Conservation (phyloP, 164 flowering plant genomes). For the Vitis rotundifolia region DNA sequence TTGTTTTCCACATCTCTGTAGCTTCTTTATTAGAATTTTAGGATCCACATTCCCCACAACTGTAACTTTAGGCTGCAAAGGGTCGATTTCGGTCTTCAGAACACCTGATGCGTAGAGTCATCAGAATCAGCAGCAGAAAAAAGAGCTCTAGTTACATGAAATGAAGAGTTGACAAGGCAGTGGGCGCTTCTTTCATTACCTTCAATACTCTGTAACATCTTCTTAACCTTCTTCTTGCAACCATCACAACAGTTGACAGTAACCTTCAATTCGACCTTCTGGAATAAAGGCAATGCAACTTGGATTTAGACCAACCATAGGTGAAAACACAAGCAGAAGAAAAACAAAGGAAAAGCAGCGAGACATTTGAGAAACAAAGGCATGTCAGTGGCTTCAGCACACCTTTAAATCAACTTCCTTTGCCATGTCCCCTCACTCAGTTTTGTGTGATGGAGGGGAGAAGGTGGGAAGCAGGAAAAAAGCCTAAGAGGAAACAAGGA, state of each 20-base stretch:
- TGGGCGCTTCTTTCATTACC: slow-evolving; percentile 25
- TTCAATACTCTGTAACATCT: slow-evolving; percentile 43
- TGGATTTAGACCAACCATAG: background rate
- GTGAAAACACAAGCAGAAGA: background rate
- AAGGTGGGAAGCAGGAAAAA: background rate
- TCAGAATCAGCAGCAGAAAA: background rate
- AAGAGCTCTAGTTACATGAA: background rate
- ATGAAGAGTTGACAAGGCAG: background rate
- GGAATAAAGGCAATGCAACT: slow-evolving; percentile 20
- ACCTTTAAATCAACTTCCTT: slow-evolving; percentile 30
- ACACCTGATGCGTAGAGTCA: slow-evolving; percentile 41
- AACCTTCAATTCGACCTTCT: slow-evolving; percentile 61
- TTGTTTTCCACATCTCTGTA: slow-evolving; percentile 46
- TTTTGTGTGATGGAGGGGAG: background rate
- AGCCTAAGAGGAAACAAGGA: background rate
- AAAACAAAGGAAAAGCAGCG: background rate
- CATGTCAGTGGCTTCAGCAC: background rate
- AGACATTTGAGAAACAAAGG: background rate
- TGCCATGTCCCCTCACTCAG: slow-evolving; percentile 14
- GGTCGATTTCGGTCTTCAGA: slow-evolving; percentile 40
- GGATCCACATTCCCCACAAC: slow-evolving; percentile 51
- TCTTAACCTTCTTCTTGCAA: slow-evolving; percentile 63
- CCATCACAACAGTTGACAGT: slow-evolving; percentile 60
- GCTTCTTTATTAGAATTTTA: slow-evolving; percentile 40
- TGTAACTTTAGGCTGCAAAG: slow-evolving; percentile 41